phyloP scores from a whole-genome alignment of 495 filamentous ascomycete genomes.

The Talaromyces wortmannii region DNA sequence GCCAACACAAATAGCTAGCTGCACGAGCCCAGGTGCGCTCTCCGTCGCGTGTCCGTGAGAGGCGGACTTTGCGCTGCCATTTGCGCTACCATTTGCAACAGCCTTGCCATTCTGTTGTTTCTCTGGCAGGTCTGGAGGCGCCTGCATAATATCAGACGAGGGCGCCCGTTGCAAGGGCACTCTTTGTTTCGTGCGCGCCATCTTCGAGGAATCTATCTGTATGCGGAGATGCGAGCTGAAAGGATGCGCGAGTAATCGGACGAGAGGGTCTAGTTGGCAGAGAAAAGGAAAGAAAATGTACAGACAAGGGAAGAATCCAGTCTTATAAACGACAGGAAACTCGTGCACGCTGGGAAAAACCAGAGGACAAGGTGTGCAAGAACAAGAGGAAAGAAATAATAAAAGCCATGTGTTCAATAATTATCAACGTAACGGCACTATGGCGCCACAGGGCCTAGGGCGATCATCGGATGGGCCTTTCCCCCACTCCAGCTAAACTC shows the following conservation, averaged over 20 bases:
- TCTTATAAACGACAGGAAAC: too few relatives aligned
- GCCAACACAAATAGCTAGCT: constrained; percentile 78
- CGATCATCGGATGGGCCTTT: background rate
- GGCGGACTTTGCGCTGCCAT: constrained; percentile 13
- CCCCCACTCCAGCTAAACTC: background rate
- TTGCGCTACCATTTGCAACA: constrained; percentile 30
- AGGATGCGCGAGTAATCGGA: background rate
- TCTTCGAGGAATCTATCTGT: constrained; percentile 15
- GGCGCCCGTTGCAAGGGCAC: constrained; percentile 57
- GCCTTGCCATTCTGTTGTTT: constrained; percentile 21
- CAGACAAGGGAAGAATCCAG: too few relatives aligned
- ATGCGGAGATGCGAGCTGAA: background rate
- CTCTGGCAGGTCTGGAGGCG: constrained; percentile 20
- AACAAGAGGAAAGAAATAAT: background rate
- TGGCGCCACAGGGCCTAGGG: background rate
- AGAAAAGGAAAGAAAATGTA: background rate
- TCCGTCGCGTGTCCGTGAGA: constrained; percentile 23
- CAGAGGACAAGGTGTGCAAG: constrained; percentile 2
- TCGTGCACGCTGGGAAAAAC: background rate
- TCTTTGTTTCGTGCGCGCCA: constrained; percentile 69
- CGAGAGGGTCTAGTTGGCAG: background rate
- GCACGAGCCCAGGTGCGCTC: constrained; percentile 49
- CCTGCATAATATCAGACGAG: constrained; percentile 54
- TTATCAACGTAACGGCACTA: background rate
- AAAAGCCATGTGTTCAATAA: constrained; percentile 19